Conservation (phyloP, 768 basidiomycete genomes). For the Lactarius evosmus region DNA sequence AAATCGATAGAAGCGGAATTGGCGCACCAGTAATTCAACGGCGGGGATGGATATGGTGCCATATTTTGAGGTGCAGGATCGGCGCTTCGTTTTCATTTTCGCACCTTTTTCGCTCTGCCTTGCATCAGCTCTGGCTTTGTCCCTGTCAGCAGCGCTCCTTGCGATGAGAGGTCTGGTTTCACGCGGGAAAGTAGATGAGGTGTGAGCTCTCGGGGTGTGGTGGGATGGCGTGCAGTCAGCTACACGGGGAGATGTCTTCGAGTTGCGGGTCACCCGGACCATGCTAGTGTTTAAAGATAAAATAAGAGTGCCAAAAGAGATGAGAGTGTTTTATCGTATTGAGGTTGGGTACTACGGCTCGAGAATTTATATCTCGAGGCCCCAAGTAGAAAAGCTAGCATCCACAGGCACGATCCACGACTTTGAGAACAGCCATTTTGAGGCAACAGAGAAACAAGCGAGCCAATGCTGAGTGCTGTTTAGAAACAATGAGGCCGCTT, state of each 20-base stretch:
- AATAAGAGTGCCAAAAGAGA: background rate
- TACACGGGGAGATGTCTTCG: background rate
- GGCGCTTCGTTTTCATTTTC: background rate
- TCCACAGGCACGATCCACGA: background rate
- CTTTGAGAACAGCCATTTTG: background rate
- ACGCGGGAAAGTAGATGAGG: background rate
- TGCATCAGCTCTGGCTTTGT: background rate
- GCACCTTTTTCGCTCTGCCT: background rate
- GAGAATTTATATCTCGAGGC: constrained; percentile 1
- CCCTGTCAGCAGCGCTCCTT: background rate
- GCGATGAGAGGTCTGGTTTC: background rate
- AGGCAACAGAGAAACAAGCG: background rate
- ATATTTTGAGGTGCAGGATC: background rate
- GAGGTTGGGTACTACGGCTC: no score
- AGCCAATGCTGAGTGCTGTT: background rate
- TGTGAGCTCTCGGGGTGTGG: background rate
- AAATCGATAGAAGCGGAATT: no score
- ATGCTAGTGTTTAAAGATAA: background rate
- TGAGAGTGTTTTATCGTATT: background rate
- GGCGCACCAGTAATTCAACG: constrained; percentile 5
- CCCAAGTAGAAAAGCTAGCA: background rate
- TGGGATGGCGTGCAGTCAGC: constrained; percentile 1
- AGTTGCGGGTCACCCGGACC: constrained; percentile 4
- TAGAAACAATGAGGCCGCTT: background rate
- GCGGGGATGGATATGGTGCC: constrained; percentile 1